Conservation (phyloP, 352 stramenopile genomes). For the Globisporangium rhizosaccharum region DNA sequence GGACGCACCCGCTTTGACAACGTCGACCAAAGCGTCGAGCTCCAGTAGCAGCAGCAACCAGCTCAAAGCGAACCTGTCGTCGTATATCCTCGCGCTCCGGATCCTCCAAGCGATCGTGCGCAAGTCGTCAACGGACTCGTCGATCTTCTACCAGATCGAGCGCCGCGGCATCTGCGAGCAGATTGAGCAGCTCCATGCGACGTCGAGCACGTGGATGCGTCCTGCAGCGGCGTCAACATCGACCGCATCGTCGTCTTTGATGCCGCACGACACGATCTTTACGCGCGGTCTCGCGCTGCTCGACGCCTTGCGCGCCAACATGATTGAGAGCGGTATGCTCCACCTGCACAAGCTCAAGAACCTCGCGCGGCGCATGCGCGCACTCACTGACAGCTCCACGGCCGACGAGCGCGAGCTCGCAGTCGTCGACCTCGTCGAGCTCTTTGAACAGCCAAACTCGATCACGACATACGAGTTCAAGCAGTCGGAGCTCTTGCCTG, state of each 20-base stretch:
- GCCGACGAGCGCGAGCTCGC: conserved; percentile 42
- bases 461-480: conserved; percentile 86
- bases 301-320: conserved; percentile 50
- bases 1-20: neutral
- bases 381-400: conserved; percentile 22
- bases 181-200: conserved; percentile 51
- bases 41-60: neutral
- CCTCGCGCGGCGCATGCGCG: conserved; percentile 49
- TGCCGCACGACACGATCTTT: conserved; percentile 45
- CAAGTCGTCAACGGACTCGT: conserved; percentile 50
- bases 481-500: conserved; percentile 65
- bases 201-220: conserved; percentile 29
- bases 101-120: conserved; percentile 66
- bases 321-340: conserved; percentile 72
- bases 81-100: conserved; percentile 66
- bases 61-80: conserved; percentile 38
- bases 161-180: conserved; percentile 72
- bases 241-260: conserved; percentile 7
- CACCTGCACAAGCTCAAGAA: conserved; percentile 74
- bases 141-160: conserved; percentile 80
- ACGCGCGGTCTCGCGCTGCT: conserved; percentile 42
- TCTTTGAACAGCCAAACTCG: conserved; percentile 68
- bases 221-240: conserved; percentile 7
- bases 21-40: neutral
- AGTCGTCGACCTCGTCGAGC: conserved; percentile 64